A percentile compares a stretch with the other conserved stretches of the same genome.
These are phyloP conservation scores for Talaromyces marneffei DNA, from an alignment of 2,329 filamentous ascomycete species.

Conservation along the genomic window DNA sequence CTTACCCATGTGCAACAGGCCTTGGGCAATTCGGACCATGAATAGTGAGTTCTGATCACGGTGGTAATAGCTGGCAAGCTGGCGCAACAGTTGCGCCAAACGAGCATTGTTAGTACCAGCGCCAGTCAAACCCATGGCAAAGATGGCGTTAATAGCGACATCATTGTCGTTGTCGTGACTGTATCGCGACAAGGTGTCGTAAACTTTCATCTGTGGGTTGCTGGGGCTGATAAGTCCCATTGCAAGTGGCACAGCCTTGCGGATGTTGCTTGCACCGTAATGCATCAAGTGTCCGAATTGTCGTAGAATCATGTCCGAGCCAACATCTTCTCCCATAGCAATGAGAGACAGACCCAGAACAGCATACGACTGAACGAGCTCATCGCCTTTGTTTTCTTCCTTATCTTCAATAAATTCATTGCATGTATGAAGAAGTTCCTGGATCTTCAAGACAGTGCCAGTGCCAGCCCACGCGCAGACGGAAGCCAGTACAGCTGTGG, in stretches of 20 bases:
- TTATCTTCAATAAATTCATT: constrained; percentile 95
- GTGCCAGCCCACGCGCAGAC: constrained; percentile 98
- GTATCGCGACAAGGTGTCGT: constrained; percentile 95
- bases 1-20: constrained; percentile 98
- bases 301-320: constrained; percentile 96
- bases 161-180: constrained; percentile 98
- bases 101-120: constrained; percentile 98
- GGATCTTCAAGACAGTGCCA: constrained; percentile 91
- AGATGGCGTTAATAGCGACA: constrained; percentile 96
- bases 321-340: constrained; percentile 96
- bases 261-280: constrained; percentile 95
- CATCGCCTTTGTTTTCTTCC: constrained; percentile 91
- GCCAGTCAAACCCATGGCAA: constrained; percentile 95
- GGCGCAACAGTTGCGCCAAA: constrained; percentile 85
- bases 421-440: constrained; percentile 95
- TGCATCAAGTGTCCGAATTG: constrained; percentile 99
- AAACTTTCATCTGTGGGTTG: constrained; percentile 99
- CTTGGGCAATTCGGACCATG: constrained; percentile 98
- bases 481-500: constrained; percentile 88
- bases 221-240: constrained; percentile 96
- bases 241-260: constrained; percentile 88
- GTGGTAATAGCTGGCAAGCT: constrained; percentile 97
- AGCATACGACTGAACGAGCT: constrained; percentile 91
- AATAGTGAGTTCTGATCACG: constrained; percentile 92
- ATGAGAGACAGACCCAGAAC: constrained; percentile 91